Conservation (phyloP, 768 basidiomycete species). For the Termitomyces sp. region DNA sequence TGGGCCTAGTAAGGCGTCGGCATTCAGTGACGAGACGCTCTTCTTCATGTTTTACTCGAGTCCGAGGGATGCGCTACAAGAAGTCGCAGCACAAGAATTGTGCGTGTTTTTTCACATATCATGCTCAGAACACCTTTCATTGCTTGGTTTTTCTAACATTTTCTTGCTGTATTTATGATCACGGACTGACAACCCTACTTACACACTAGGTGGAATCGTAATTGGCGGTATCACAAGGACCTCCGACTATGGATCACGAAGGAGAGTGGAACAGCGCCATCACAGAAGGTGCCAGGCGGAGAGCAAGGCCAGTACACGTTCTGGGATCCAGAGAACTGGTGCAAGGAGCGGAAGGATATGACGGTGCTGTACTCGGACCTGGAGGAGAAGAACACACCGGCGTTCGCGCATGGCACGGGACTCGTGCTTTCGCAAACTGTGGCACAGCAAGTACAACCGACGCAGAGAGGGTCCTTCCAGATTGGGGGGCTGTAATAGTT, state of each 20-base stretch:
- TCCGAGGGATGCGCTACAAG: slow-evolving; percentile 88
- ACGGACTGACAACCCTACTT: slow-evolving; percentile 6
- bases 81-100: slow-evolving; percentile 94
- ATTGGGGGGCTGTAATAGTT: slow-evolving; percentile 44
- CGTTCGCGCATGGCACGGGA: slow-evolving; percentile 49
- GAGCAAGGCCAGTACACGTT: slow-evolving; percentile 88
- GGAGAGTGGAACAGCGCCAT: slow-evolving; percentile 72
- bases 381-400: slow-evolving; percentile 66
- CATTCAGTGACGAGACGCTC: slow-evolving; percentile 92
- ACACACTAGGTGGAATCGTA: slow-evolving; percentile 71
- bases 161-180: background rate
- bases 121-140: background rate
- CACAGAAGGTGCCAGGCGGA: slow-evolving; percentile 72
- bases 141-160: background rate
- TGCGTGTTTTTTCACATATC: slow-evolving; percentile 37
- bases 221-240: slow-evolving; percentile 97
- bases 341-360: slow-evolving; percentile 74
- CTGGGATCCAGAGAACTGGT: slow-evolving; percentile 82
- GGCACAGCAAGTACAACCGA: slow-evolving; percentile 28
- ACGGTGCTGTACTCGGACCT: slow-evolving; percentile 68
- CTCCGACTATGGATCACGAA: slow-evolving; percentile 82
- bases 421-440: slow-evolving; percentile 34
- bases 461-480: slow-evolving; percentile 40
- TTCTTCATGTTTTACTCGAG: slow-evolving; percentile 98
- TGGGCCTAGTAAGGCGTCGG: slow-evolving; percentile 70